Conservation (phyloP, 2,329 filamentous ascomycete species). For the Apiospora kogelbergensis region DNA sequence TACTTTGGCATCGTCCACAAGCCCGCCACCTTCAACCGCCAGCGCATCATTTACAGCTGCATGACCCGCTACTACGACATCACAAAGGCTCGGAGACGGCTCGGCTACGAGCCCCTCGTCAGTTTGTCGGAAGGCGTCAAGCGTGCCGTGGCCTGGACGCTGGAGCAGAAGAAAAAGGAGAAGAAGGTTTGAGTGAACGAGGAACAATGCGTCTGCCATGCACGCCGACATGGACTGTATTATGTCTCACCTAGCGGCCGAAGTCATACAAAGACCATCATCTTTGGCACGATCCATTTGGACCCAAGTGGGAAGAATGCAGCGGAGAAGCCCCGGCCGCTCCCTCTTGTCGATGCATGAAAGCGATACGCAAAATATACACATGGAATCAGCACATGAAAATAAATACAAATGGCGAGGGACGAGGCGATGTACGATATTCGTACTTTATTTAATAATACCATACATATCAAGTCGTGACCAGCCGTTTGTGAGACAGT, state of each 20-base stretch:
- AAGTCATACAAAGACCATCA: neutral
- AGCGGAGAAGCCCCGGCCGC: neutral
- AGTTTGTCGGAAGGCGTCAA: slow-evolving; percentile 63
- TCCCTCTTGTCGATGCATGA: neutral
- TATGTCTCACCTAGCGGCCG: neutral
- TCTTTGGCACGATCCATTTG: neutral
- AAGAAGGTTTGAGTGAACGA: neutral
- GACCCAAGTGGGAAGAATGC: neutral
- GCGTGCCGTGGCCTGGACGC: slow-evolving; percentile 53
- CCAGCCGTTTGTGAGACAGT: no score
- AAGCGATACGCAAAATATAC: neutral
- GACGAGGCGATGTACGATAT: neutral
- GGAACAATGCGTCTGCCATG: neutral
- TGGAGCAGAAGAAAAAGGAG: slow-evolving; percentile 48
- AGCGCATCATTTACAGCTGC: slow-evolving; percentile 64
- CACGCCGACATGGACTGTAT: neutral
- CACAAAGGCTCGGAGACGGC: slow-evolving; percentile 67
- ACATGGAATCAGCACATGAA: neutral
- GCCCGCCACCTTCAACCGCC: slow-evolving; percentile 57
- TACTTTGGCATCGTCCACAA: slow-evolving; percentile 49
- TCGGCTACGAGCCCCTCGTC: slow-evolving; percentile 70
- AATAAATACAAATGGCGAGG: no score
- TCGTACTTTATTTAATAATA: neutral
- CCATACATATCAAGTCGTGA: no score
- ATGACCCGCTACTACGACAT: slow-evolving; percentile 81